Evolutionary conservation across 345 rosid species (phyloP).

Genomic region (Boechera retrofracta): DNA sequence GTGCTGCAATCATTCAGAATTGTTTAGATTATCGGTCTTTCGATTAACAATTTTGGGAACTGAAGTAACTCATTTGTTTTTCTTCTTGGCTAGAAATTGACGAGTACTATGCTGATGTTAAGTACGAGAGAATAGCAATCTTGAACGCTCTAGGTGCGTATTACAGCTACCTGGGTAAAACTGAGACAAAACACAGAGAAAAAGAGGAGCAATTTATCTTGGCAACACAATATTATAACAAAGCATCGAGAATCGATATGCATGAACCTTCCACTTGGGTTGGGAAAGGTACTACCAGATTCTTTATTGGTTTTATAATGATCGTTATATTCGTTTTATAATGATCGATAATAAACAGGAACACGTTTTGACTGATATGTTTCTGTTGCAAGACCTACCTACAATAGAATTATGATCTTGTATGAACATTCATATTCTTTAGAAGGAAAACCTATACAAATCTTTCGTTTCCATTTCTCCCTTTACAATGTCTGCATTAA

Average conservation of each 20-base stretch:
- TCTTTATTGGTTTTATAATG: background rate
- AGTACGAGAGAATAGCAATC: slow-evolving; percentile 95
- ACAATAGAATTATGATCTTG: slow-evolving; percentile 19
- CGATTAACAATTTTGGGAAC: background rate
- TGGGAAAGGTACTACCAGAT: slow-evolving; percentile 72
- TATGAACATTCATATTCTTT: slow-evolving; percentile 6
- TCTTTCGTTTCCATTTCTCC: background rate
- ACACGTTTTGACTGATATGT: background rate
- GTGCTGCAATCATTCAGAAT: background rate
- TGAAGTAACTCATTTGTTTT: background rate
- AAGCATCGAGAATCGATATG: slow-evolving; percentile 96
- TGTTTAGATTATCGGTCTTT: background rate
- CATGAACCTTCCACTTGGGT: slow-evolving; percentile 99
- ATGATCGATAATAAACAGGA: background rate
- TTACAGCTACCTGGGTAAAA: slow-evolving; percentile 90
- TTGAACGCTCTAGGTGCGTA: slow-evolving; percentile 95
- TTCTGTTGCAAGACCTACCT: slow-evolving; percentile 19
- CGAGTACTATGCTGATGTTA: slow-evolving; percentile 96
- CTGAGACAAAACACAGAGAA: slow-evolving; percentile 82
- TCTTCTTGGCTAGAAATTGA: slow-evolving; percentile 71
- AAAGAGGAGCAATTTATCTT: slow-evolving; percentile 91
- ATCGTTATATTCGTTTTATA: background rate
- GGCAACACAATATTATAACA: slow-evolving; percentile 88
- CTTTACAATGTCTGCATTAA: background rate
- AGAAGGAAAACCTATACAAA: background rate